phyloP scores from a whole-genome alignment of 2,329 filamentous ascomycete species.

The Scedosporium minutisporum region DNA sequence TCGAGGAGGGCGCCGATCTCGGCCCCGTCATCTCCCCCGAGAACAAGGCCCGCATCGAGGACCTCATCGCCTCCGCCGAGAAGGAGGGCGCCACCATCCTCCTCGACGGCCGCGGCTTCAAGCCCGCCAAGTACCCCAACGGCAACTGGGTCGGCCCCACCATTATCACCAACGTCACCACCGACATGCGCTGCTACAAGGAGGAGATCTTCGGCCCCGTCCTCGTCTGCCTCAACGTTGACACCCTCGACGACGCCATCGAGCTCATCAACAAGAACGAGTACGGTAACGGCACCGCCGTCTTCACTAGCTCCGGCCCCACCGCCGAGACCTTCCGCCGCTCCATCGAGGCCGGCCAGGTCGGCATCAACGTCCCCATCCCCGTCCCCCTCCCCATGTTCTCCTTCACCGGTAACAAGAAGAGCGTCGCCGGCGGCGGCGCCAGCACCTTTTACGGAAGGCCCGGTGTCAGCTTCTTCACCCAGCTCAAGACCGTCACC shows the following conservation, averaged over 20 bases:
- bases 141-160: constrained; percentile 70
- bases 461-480: constrained; percentile 89
- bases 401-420: constrained; percentile 73
- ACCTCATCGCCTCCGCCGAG: constrained; percentile 66
- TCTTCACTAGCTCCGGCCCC: constrained; percentile 71
- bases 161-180: constrained; percentile 71
- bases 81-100: constrained; percentile 72
- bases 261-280: constrained; percentile 76
- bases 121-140: constrained; percentile 68
- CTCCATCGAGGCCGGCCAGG: constrained; percentile 75
- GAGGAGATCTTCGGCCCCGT: constrained; percentile 84
- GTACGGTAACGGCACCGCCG: constrained; percentile 78
- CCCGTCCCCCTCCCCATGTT: constrained; percentile 64
- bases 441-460: constrained; percentile 93
- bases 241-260: constrained; percentile 70
- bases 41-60: constrained; percentile 69
- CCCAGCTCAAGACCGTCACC: constrained; percentile 95
- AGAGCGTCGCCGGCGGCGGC: constrained; percentile 82
- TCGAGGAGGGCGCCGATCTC: constrained; percentile 69
- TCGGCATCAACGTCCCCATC: constrained; percentile 78
- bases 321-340: constrained; percentile 71
- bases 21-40: constrained; percentile 75
- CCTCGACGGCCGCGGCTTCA: constrained; percentile 69
- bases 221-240: constrained; percentile 69
- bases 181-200: constrained; percentile 73